phyloP scores from a whole-genome alignment of 805 yeast genomes.

The Candida ponderosae region DNA sequence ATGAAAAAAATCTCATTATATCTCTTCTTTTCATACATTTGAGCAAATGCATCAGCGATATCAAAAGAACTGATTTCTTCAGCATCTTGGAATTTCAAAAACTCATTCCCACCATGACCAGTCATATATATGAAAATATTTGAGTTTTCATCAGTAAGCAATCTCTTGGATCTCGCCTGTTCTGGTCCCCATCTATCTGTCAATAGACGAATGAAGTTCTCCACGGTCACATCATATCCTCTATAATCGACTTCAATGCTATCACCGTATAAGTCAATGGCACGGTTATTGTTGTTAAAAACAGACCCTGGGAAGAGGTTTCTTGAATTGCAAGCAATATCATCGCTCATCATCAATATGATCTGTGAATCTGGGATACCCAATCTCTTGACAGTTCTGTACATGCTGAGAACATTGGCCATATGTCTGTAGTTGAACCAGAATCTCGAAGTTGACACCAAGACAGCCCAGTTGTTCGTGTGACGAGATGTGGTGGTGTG shows the following conservation, averaged over 20 bases:
- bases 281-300: slow-evolving; percentile 88
- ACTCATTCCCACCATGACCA: slow-evolving; percentile 98
- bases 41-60: slow-evolving; percentile 93
- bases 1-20: slow-evolving; percentile 94
- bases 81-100: slow-evolving; percentile 95
- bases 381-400: slow-evolving; percentile 88
- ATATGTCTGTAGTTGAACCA: slow-evolving; percentile 98
- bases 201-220: slow-evolving; percentile 82
- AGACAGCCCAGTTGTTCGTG: slow-evolving; percentile 75
- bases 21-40: slow-evolving; percentile 92
- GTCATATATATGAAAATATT: slow-evolving; percentile 93
- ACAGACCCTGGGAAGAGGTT: slow-evolving; percentile 95
- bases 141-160: slow-evolving; percentile 88
- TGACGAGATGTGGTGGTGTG: slow-evolving; percentile 24
- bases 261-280: slow-evolving; percentile 88
- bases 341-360: slow-evolving; percentile 93
- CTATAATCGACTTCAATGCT: slow-evolving; percentile 93
- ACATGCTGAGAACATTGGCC: slow-evolving; percentile 92
- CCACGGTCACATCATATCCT: slow-evolving; percentile 98
- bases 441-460: slow-evolving; percentile 91
- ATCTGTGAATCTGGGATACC: slow-evolving; percentile 98
- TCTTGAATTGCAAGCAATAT: slow-evolving; percentile 93
- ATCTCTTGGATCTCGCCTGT: slow-evolving; percentile 86
- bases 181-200: slow-evolving; percentile 95
- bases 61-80: slow-evolving; percentile 95